Evolutionary conservation across 2,329 filamentous ascomycete species (phyloP), one percentile per base, ranked within the genome.

Genomic region (Capronia americana): DNA sequence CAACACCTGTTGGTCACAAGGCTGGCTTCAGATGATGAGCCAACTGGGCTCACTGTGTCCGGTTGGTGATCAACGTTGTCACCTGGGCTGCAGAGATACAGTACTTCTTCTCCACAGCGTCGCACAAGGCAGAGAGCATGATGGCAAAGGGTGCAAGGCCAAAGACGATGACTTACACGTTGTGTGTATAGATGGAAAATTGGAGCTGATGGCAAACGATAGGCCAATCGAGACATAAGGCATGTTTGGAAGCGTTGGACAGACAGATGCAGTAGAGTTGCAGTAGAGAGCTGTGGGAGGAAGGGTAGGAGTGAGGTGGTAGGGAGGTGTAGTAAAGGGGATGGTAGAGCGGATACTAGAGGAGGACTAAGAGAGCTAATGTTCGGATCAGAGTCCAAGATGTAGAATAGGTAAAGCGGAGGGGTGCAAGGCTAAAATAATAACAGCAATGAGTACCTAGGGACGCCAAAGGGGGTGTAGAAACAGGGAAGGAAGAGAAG

Each of bases 211-310:
- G 14, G 4, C 12, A 41, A 6, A 41, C 12, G 5, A 17, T 4
- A 17, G 34, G 34, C 14, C 14, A 17, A 41, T 41, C 1, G 3
- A 4, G 14, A 6, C 1, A 17, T 14, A 53, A n/a, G 17, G 44
- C 50, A 55, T 28, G 38, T n/a, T 41, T 24, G 2, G 5, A 26
- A 26, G 48, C 20, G 48, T 11, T 54, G 17, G 12, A n/a, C 1
- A n/a, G 14, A 32, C 26, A 20, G 23, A 28, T 26, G 26, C 17
- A 3, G 26, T 30, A 12, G 34, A 32, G 12, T 48, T 46, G 32
- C 14, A 38, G 55, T 23, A 6, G 51, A 60, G 65, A 55, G 64
- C 28, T 20, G 26, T 66, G 28, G 24, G 38, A 65, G 46, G 44
- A 30, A 23, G 59, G 5, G 57, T 32, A n/a, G 5, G 20, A 51